phyloP scores from a whole-genome alignment of 2,329 filamentous ascomycete genomes.

The Bipolaris cookei region DNA sequence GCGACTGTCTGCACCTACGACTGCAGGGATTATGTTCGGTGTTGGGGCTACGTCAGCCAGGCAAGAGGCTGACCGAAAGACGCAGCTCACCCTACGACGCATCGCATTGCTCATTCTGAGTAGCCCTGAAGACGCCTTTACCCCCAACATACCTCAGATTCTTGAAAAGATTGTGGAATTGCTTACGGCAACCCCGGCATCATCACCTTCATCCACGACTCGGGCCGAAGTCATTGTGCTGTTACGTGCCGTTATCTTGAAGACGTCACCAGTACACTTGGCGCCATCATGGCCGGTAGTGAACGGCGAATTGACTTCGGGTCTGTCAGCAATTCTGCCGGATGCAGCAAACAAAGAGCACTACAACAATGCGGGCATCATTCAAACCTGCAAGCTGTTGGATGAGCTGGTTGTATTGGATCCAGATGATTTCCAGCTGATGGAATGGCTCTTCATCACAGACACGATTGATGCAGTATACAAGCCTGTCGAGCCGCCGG shows the following conservation, averaged over 20 bases:
- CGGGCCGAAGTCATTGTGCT: slow-evolving; percentile 90
- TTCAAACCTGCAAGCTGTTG: slow-evolving; percentile 93
- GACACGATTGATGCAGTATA: slow-evolving; percentile 98
- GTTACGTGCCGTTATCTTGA: slow-evolving; percentile 79
- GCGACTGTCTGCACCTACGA: slow-evolving; percentile 82
- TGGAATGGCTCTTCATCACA: slow-evolving; percentile 96
- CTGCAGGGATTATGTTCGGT: slow-evolving; percentile 97
- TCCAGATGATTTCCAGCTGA: slow-evolving; percentile 96
- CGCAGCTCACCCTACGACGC: slow-evolving; percentile 86
- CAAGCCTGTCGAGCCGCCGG: slow-evolving; percentile 69
- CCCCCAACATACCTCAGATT: slow-evolving; percentile 73
- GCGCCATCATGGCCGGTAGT: slow-evolving; percentile 88
- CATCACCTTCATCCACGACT: slow-evolving; percentile 89
- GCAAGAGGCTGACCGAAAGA: slow-evolving; percentile 92
- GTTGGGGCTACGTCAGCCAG: slow-evolving; percentile 92
- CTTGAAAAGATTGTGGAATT: slow-evolving; percentile 88
- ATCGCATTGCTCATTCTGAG: slow-evolving; percentile 81
- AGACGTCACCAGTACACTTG: slow-evolving; percentile 78
- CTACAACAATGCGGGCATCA: slow-evolving; percentile 75
- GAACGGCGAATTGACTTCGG: slow-evolving; percentile 82
- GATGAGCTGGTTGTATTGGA: slow-evolving; percentile 85
- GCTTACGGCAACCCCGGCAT: slow-evolving; percentile 79
- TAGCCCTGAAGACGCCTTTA: slow-evolving; percentile 77
- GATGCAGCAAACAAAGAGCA: slow-evolving; percentile 72
- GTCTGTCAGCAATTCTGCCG: slow-evolving; percentile 75